Evolutionary conservation across 495 filamentous ascomycete genomes (phyloP).

Genomic region (Darksidea phi): DNA sequence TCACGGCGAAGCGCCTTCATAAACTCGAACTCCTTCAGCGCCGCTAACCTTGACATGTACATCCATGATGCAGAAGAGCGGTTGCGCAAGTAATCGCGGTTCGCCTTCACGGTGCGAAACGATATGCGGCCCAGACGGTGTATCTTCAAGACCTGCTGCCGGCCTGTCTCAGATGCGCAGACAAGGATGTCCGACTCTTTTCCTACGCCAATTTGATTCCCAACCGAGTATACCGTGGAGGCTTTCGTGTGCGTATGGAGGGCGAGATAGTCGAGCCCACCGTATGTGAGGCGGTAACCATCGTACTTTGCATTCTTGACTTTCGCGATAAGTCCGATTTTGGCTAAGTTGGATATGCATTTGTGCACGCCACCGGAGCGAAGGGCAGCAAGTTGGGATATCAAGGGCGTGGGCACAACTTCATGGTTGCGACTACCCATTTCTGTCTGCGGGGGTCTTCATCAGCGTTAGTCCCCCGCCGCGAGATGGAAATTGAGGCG

Average conservation of each 20-base stretch:
- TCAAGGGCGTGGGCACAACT: constrained; percentile 86
- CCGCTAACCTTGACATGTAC: constrained; percentile 92
- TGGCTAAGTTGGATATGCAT: constrained; percentile 85
- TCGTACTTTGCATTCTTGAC: constrained; percentile 97
- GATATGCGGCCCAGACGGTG: constrained; percentile 94
- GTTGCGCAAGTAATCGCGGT: constrained; percentile 91
- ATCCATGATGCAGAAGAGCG: constrained; percentile 82
- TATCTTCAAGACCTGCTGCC: constrained; percentile 81
- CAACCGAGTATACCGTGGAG: constrained; percentile 80
- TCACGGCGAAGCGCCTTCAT: constrained; percentile 82
- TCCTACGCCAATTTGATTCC: constrained; percentile 91
- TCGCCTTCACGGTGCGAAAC: constrained; percentile 91
- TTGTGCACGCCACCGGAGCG: constrained; percentile 81
- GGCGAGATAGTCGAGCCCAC: constrained; percentile 93
- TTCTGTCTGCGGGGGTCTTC: constrained; percentile 64
- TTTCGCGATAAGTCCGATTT: constrained; percentile 85
- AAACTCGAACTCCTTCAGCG: constrained; percentile 87
- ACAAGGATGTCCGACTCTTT: constrained; percentile 97
- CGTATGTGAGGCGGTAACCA: constrained; percentile 95
- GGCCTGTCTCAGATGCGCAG: constrained; percentile 62
- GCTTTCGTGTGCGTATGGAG: constrained; percentile 81
- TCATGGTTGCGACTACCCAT: constrained; percentile 95
- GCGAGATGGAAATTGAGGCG: constrained; percentile 12
- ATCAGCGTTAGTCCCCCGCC: constrained; percentile 43
- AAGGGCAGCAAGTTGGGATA: constrained; percentile 76